Percentiles rank a stretch among this genome's conserved stretches.
phyloP scores from a whole-genome alignment of 768 basidiomycete species.

The Pulveroboletus sp. region DNA sequence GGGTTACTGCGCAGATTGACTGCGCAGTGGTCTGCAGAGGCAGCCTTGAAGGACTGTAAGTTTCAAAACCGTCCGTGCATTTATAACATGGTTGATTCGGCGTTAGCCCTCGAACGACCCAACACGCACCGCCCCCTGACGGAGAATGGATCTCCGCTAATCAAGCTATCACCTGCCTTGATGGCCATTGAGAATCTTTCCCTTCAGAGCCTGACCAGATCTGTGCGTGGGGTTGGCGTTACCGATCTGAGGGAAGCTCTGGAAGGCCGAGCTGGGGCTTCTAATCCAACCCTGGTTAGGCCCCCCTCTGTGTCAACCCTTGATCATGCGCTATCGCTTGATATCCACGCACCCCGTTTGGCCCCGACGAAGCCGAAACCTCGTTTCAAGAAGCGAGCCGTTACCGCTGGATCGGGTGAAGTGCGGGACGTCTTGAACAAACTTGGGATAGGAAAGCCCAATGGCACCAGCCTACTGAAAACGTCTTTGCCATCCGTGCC shows the following conservation, averaged over 20 bases:
- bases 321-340: constrained; percentile 57
- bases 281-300: constrained; percentile 65
- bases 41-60: constrained; percentile 75
- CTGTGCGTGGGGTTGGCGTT: constrained; percentile 79
- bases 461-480: constrained; percentile 59
- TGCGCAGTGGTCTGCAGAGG: constrained; percentile 66
- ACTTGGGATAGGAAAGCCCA: constrained; percentile 75
- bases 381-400: constrained; percentile 49
- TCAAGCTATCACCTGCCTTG: constrained; percentile 78
- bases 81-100: constrained; percentile 9
- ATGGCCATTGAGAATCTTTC: constrained; percentile 93
- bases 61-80: constrained; percentile 11
- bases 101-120: constrained; percentile 52
- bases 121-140: constrained; percentile 56
- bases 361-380: constrained; percentile 52
- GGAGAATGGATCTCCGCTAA: constrained; percentile 68
- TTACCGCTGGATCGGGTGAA: constrained; percentile 56
- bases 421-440: constrained; percentile 79
- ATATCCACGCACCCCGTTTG: constrained; percentile 38
- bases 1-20: constrained; percentile 52
- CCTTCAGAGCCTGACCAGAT: constrained; percentile 76
- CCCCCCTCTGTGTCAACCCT: constrained; percentile 75
- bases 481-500: constrained; percentile 63
- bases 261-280: constrained; percentile 80
- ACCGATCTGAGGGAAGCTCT: constrained; percentile 85